phyloP scores from a whole-genome alignment of 2,329 filamentous ascomycete genomes.

The Exophiala viscosa region DNA sequence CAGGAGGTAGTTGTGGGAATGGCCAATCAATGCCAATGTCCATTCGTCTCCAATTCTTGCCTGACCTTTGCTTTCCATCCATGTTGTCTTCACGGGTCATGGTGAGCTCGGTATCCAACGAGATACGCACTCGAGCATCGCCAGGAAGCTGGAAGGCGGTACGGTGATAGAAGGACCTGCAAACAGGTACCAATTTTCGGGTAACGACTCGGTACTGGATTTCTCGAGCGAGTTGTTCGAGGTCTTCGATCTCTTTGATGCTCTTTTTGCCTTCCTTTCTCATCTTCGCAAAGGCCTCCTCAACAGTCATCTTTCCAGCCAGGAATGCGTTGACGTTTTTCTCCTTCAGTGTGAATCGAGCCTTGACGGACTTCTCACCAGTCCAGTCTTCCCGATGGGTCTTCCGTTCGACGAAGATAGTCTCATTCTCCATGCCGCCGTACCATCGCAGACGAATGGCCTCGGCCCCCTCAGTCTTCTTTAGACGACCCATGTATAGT shows the following conservation, averaged over 20 bases:
- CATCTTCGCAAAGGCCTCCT: constrained; percentile 92
- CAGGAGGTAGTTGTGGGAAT: constrained; percentile 79
- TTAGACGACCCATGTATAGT: constrained; percentile 85
- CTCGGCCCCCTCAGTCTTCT: constrained; percentile 97
- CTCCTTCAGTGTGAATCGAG: constrained; percentile 90
- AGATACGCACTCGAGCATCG: constrained; percentile 93
- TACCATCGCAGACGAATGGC: constrained; percentile 97
- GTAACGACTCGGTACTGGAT: constrained; percentile 91
- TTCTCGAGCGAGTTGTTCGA: constrained; percentile 85
- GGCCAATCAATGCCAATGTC: constrained; percentile 97
- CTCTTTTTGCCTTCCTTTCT: constrained; percentile 93
- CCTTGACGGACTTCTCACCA: constrained; percentile 97
- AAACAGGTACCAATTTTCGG: constrained; percentile 81
- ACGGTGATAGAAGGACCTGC: constrained; percentile 94
- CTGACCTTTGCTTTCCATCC: constrained; percentile 70
- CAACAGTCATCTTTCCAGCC: constrained; percentile 75
- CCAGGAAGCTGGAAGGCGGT: constrained; percentile 97
- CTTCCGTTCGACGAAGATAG: constrained; percentile 95
- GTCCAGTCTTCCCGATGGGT: constrained; percentile 99
- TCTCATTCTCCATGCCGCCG: constrained; percentile 90
- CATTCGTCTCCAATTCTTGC: constrained; percentile 92
- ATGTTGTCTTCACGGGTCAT: constrained; percentile 96
- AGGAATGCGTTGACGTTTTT: constrained; percentile 95
- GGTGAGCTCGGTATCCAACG: constrained; percentile 89
- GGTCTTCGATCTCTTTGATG: constrained; percentile 80